phyloP scores from a whole-genome alignment of 1,139 yeast genomes.

The Pneumocystis canis region DNA sequence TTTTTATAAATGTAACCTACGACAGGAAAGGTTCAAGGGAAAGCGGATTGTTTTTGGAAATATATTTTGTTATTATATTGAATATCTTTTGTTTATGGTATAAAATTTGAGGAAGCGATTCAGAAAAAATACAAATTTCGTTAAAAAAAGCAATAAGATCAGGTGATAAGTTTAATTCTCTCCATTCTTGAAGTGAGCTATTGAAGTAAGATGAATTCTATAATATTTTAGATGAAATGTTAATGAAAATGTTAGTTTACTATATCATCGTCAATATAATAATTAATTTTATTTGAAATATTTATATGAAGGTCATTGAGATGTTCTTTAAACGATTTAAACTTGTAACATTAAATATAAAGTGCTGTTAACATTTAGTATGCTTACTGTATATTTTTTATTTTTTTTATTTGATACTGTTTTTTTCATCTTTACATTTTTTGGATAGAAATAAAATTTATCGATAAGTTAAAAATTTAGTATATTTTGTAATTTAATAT shows the following conservation, averaged over 20 bases:
- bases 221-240: not conserved
- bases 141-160: conserved; percentile 51
- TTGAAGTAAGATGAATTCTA: conserved; percentile 46
- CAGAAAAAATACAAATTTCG: conserved; percentile 40
- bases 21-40: conserved; percentile 75
- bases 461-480: not conserved
- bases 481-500: not conserved
- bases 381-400: not conserved
- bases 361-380: not conserved
- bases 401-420: not conserved
- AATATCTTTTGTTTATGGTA: conserved; percentile 56
- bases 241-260: conserved; percentile 12
- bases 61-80: conserved; percentile 36
- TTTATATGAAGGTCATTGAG: conserved; percentile 75
- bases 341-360: conserved; percentile 4
- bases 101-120: conserved; percentile 67
- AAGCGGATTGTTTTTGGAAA: conserved; percentile 44
- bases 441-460: not conserved
- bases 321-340: conserved; percentile 35
- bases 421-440: not conserved
- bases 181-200: conserved; percentile 74
- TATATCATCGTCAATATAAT: conserved; percentile 43
- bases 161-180: conserved; percentile 67
- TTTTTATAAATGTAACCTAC: conserved; percentile 17
- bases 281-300: conserved; percentile 51